Conservation (phyloP, 169 alveolate species). For the Plasmodium billcollinsi region DNA sequence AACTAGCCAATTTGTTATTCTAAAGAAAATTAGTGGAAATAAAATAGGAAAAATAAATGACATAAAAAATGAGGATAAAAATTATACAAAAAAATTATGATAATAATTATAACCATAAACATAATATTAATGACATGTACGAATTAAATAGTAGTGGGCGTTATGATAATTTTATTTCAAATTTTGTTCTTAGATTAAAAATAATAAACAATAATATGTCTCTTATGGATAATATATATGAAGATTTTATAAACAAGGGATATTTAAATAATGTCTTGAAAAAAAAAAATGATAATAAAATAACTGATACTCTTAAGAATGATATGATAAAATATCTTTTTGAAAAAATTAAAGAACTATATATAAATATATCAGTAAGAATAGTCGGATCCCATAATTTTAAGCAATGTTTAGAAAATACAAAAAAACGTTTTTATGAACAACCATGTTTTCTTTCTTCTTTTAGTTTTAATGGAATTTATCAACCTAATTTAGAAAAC, state of each 20-base stretch:
- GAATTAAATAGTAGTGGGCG: background rate
- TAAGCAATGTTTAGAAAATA: background rate
- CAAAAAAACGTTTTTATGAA: background rate
- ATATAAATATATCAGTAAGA: background rate
- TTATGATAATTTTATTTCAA: background rate
- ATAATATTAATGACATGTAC: background rate
- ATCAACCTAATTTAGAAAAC: constrained; percentile 5
- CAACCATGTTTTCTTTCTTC: constrained; percentile 2
- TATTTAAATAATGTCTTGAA: background rate
- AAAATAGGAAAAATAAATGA: too few species aligned
- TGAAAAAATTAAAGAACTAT: background rate
- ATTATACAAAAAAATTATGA: background rate
- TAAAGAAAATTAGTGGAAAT: background rate
- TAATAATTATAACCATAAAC: background rate
- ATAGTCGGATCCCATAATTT: background rate
- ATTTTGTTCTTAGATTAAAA: background rate
- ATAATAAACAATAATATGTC: background rate
- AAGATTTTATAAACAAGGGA: background rate
- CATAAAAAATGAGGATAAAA: too few species aligned
- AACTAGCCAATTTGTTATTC: constrained; percentile 7
- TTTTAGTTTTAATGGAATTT: background rate
- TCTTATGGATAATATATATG: constrained; percentile 3
- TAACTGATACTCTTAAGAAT: background rate
- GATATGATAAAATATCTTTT: background rate
- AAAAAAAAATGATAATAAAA: background rate